Conservation (phyloP, 257 asterid genomes). For the Echites panduratus region DNA sequence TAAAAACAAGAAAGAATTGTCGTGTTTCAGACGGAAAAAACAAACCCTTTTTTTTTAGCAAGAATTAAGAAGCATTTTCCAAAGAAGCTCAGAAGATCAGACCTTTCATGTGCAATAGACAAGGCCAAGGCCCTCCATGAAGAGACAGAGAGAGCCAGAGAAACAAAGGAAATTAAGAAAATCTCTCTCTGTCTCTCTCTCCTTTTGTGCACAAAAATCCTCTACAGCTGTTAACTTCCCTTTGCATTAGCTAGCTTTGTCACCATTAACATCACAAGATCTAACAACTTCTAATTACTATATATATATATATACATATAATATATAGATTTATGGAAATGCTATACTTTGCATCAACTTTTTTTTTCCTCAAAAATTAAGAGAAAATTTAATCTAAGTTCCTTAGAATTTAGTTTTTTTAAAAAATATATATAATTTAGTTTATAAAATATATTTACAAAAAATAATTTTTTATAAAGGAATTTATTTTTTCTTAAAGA, state of each 20-base stretch:
- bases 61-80: conserved; percentile 21
- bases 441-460: too few relatives aligned
- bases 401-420: too few relatives aligned
- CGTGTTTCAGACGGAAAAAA: conserved; percentile 24
- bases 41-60: conserved; percentile 17
- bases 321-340: too few relatives aligned
- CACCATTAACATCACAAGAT: background rate
- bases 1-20: conserved; percentile 31
- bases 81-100: conserved; percentile 21
- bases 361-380: too few relatives aligned
- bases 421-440: too few relatives aligned
- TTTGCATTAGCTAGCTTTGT: background rate
- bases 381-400: too few relatives aligned
- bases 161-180: conserved; percentile 10
- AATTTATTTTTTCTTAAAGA: too few relatives aligned
- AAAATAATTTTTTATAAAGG: too few relatives aligned
- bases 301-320: too few relatives aligned
- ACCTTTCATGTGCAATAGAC: conserved; percentile 36
- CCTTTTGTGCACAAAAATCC: conserved; percentile 10
- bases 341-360: too few relatives aligned
- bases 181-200: too few relatives aligned
- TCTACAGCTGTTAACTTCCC: conserved; percentile 11
- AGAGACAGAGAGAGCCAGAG: conserved; percentile 1
- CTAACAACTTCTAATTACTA: too few relatives aligned
- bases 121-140: background rate